Base-by-base conservation (phyloP, 2,329 filamentous ascomycete genomes). In the Atkinsonella hypoxylon region DNA sequence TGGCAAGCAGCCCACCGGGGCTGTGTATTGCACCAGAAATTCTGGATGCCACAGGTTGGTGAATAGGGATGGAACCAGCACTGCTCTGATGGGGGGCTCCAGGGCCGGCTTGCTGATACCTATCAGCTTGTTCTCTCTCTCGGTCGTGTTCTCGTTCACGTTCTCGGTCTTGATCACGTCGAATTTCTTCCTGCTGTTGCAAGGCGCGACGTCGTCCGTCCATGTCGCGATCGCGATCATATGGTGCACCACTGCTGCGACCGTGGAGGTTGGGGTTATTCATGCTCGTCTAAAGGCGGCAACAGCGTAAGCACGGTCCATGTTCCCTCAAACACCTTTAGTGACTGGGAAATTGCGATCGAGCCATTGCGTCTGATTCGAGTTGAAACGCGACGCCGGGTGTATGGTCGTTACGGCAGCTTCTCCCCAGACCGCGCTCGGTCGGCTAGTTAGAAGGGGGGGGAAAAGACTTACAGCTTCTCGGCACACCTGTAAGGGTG, bases 21-120 rank as follows among this genome's bases (percentile, higher is more conserved):
- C 89, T 94, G 64, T 95, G 91, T 51, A 96, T 94, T 48, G 88
- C 85, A 56, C 83, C 85, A 51, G 85, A 71, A 55, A 89, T 74
- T 68, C 90, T 75, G 63, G 89, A 82, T 55, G 91, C 91, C 53
- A 96, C 89, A 5, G 91, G 91, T 67, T 97, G 91, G 68, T 97
- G 91, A 59, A 97, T 84, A 50, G 90, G 89, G 50, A 95, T 87
- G 2, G 90, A 89, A 51, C 85, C 88, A 39, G 87, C 83, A 62
- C 87, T 90, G 68, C 85, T 93, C 66, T 96, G 90, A 62, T 93
- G 89, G 54, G 66, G 64, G 1, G 38, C 52, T 34, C 45, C 52
- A 47, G 46, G 52, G n/a, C 38, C 49, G 26, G 85, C 82, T 53
- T 86, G 77, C 58, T 83, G 84, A 61, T 82, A 83, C 48, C 81